Conservation (phyloP, 345 rosid species). For the Salix purpurea region DNA sequence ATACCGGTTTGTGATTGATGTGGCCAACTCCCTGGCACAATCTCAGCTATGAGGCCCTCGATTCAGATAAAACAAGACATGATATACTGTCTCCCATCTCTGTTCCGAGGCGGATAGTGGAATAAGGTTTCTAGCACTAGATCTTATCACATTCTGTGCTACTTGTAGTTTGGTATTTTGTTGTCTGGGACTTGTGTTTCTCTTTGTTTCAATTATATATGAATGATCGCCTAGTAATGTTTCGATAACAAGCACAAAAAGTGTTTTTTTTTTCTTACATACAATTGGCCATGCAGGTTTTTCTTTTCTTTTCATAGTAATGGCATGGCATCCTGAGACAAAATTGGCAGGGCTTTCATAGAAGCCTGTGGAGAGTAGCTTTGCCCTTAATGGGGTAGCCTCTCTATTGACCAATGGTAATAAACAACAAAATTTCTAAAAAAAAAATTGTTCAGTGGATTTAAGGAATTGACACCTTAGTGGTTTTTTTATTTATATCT, state of each 20-base stretch:
- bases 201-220: too few species aligned
- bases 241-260: background rate
- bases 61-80: background rate
- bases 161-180: background rate
- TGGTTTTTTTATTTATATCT: too few species aligned
- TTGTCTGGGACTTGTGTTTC: background rate
- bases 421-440: too few species aligned
- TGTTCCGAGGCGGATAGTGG: background rate
- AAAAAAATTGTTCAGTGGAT: too few species aligned
- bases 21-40: slow-evolving; percentile 54
- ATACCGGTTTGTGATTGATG: slow-evolving; percentile 84
- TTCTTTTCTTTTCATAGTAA: background rate
- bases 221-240: background rate
- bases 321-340: background rate
- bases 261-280: background rate
- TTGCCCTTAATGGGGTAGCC: too few species aligned
- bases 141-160: background rate
- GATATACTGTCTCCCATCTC: background rate
- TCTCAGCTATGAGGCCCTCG: slow-evolving; percentile 5
- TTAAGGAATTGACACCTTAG: too few species aligned
- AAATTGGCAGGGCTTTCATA: too few species aligned
- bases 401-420: too few species aligned
- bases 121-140: background rate
- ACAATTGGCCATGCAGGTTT: background rate
- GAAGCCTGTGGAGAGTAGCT: too few species aligned